Percentiles rank a stretch among this genome's conserved stretches.
These are phyloP conservation scores for Cicer judaicum DNA, from an alignment of 306 rosid species.

Conservation along the genomic window DNA sequence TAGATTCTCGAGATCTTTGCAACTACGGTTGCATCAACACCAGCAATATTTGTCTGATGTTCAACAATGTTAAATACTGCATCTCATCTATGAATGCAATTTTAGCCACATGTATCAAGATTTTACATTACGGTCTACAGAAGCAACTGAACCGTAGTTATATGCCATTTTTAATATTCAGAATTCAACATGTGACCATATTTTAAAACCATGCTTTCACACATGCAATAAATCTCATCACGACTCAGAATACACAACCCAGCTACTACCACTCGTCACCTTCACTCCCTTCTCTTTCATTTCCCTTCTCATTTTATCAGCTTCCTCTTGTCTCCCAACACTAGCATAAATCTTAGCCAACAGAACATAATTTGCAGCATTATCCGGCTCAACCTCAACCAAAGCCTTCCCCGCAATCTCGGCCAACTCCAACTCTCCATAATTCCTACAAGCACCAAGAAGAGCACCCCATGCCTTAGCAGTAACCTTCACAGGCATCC, in stretches of 20 bases:
- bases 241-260: conserved; percentile 68
- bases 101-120: no score
- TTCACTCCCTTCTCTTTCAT: conserved; percentile 66
- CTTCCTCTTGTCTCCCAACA: conserved; percentile 76
- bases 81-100: neutral
- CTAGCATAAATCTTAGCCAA: conserved; percentile 67
- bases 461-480: conserved; percentile 85
- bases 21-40: neutral
- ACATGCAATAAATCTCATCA: conserved; percentile 27
- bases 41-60: neutral
- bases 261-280: conserved; percentile 68
- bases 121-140: no score
- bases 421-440: conserved; percentile 67
- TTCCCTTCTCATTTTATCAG: conserved; percentile 56
- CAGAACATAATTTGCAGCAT: conserved; percentile 76
- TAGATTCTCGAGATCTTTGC: neutral
- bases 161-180: no score
- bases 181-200: no score
- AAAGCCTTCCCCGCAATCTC: conserved; percentile 74
- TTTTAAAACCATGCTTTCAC: neutral
- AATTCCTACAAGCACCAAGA: conserved; percentile 76
- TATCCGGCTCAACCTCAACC: conserved; percentile 73
- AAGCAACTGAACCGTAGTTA: no score
- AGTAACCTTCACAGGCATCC: conserved; percentile 79
- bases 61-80: neutral